These are phyloP conservation scores for Cynanchum wilfordii DNA, from an alignment of 257 asterid species.

Conservation along the genomic window DNA sequence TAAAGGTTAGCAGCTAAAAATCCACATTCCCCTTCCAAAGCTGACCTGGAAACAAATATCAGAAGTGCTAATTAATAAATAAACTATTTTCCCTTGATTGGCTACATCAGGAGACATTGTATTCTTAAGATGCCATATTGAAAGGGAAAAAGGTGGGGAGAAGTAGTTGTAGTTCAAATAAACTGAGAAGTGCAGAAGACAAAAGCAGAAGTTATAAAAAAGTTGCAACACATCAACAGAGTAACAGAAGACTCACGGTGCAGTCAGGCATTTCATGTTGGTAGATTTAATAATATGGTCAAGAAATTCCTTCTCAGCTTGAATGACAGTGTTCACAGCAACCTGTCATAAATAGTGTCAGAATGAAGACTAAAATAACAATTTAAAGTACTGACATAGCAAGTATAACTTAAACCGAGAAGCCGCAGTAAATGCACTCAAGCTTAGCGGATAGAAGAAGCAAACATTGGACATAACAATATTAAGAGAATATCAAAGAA, in stretches of 20 bases:
- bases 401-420: background rate
- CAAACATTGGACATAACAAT: background rate
- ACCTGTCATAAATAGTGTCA: constrained; percentile 48
- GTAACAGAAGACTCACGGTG: constrained; percentile 49
- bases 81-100: background rate
- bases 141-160: background rate
- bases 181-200: background rate
- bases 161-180: background rate
- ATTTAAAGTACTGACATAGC: background rate
- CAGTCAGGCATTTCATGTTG: constrained; percentile 95
- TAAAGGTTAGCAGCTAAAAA: constrained; percentile 93
- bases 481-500: background rate
- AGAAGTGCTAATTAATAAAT: background rate
- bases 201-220: background rate
- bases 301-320: constrained; percentile 86
- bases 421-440: background rate
- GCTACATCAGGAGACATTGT: background rate
- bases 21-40: constrained; percentile 96
- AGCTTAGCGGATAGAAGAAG: background rate
- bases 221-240: background rate
- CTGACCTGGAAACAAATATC: constrained; percentile 58
- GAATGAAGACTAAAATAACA: background rate
- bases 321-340: constrained; percentile 87
- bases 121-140: background rate
- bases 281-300: constrained; percentile 93